Percentiles rank a stretch among this genome's conserved stretches.
Evolutionary conservation across 2,329 filamentous ascomycete species (phyloP).

Genomic region (Penicillium concentricum): DNA sequence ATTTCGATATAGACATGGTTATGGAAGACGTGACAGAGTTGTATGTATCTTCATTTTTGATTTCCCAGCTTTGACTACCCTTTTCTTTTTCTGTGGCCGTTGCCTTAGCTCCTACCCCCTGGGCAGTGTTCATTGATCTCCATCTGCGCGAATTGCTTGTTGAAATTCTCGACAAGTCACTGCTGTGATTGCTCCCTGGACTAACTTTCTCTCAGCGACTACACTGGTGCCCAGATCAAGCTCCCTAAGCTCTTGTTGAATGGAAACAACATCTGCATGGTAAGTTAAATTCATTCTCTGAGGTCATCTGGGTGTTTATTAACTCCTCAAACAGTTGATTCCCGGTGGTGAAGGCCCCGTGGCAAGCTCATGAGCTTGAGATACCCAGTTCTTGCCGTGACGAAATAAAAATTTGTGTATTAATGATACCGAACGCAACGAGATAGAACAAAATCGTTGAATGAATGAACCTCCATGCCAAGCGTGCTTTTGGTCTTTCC

Average conservation of each 20-base stretch:
- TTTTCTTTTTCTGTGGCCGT: background rate
- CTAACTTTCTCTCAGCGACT: conserved; percentile 64
- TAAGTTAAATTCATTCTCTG: conserved; percentile 44
- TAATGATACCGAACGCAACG: conserved; percentile 28
- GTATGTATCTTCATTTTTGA: conserved; percentile 52
- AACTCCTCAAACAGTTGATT: conserved; percentile 59
- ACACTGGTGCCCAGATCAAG: conserved; percentile 81
- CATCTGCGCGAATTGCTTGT: background rate
- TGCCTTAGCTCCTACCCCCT: background rate
- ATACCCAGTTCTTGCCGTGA: conserved; percentile 4
- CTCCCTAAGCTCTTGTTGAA: conserved; percentile 93
- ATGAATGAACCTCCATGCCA: conserved; percentile 12
- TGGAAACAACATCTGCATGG: conserved; percentile 99
- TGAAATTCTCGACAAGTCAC: too few species aligned
- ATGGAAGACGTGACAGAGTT: conserved; percentile 96
- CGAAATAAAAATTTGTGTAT: conserved; percentile 18
- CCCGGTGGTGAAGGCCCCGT: conserved; percentile 72
- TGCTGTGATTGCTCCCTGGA: background rate
- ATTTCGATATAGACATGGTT: conserved; percentile 75
- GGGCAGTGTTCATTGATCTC: background rate
- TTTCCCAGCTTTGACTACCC: background rate
- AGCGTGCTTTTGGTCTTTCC: background rate
- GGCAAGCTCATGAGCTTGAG: conserved; percentile 26
- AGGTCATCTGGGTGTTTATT: background rate
- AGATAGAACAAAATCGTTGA: conserved; percentile 20